A percentile compares a stretch with the other conserved stretches of the same genome.
These are phyloP conservation scores for Mycotypha africana DNA, from an alignment of 371 early-diverging fungal genomes.

Conservation along the genomic window DNA sequence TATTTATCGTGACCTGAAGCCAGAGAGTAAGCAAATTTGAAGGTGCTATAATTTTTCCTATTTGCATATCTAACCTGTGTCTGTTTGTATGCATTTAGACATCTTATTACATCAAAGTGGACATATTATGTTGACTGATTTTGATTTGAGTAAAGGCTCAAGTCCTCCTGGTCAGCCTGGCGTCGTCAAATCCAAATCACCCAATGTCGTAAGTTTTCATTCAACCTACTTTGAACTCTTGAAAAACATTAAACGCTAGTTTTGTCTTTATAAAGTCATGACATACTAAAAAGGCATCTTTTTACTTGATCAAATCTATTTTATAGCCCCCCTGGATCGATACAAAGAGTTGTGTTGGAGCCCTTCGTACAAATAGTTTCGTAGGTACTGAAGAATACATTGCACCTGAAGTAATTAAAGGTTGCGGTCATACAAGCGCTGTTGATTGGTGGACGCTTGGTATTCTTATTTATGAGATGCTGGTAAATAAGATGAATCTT, in stretches of 20 bases:
- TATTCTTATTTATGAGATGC: conserved; percentile 95
- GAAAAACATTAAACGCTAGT: no score
- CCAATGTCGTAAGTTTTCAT: conserved; percentile 32
- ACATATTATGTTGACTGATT: conserved; percentile 96
- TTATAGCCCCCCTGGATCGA: conserved; percentile 62
- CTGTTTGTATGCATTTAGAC: conserved; percentile 39
- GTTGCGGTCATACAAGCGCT: conserved; percentile 87
- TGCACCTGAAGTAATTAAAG: conserved; percentile 94
- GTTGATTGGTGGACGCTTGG: conserved; percentile 99
- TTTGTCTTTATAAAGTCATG: neutral
- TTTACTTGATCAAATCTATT: neutral
- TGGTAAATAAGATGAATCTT: conserved; percentile 61
- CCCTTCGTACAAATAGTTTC: conserved; percentile 91
- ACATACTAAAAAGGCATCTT: neutral
- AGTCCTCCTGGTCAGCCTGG: conserved; percentile 69
- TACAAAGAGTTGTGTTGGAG: conserved; percentile 82
- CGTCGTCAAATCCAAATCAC: conserved; percentile 62
- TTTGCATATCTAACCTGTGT: no score
- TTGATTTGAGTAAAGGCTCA: conserved; percentile 92
- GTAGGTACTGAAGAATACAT: conserved; percentile 97
- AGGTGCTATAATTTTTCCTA: no score
- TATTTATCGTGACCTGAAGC: conserved; percentile 98
- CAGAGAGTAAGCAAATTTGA: conserved; percentile 84
- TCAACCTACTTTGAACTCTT: no score
- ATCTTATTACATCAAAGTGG: conserved; percentile 91